phyloP scores from a whole-genome alignment of 345 rosid genomes.

The Acer saccharum region DNA sequence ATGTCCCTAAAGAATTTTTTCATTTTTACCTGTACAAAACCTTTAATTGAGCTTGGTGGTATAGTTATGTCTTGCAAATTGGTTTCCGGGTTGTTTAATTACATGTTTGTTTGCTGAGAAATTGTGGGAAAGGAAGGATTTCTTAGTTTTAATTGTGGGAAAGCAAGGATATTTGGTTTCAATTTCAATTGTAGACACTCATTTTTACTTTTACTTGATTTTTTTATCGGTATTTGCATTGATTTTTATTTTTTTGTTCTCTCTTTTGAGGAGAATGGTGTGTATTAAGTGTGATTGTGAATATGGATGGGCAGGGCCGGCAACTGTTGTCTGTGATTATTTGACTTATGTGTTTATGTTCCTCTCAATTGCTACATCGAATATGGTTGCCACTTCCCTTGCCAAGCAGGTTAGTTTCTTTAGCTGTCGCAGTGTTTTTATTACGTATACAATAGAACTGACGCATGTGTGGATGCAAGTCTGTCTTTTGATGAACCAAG shows the following conservation, averaged over 20 bases:
- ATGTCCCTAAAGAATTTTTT: too few species aligned
- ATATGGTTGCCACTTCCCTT: constrained; percentile 92
- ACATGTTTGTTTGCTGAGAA: background rate
- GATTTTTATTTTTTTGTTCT: background rate
- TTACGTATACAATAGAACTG: background rate
- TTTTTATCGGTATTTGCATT: background rate
- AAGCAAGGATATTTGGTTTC: background rate
- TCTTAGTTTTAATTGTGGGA: background rate
- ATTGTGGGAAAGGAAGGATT: background rate
- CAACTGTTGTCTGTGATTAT: constrained; percentile 83
- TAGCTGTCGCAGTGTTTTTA: background rate
- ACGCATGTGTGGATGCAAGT: background rate
- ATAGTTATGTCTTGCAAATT: background rate
- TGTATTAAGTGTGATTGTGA: constrained; percentile 9
- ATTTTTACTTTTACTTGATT: background rate
- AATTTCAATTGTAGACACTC: background rate
- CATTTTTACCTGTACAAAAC: background rate
- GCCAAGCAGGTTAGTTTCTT: constrained; percentile 63
- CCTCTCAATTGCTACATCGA: constrained; percentile 89
- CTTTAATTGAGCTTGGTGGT: background rate
- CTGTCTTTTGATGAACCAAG: background rate
- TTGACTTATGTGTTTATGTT: constrained; percentile 81
- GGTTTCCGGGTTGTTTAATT: background rate
- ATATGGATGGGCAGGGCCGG: constrained; percentile 71
- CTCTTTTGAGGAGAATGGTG: background rate